These are phyloP conservation scores for Xeromyces bisporus DNA, from an alignment of 495 filamentous ascomycete genomes.

Conservation along the genomic window DNA sequence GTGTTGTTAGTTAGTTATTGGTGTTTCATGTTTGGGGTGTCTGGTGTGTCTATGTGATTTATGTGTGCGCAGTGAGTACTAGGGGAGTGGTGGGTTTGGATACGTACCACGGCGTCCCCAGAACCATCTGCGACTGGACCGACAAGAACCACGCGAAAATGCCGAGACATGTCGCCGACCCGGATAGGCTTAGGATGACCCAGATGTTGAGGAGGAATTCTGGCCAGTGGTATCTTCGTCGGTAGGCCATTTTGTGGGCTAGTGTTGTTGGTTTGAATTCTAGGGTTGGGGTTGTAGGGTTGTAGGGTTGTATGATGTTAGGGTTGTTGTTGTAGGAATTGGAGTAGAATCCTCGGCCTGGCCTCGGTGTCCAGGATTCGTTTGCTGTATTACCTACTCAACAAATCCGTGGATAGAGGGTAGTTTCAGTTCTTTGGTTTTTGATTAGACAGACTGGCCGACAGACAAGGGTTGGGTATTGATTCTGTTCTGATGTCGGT, in stretches of 20 bases:
- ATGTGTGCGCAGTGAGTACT: too few relatives aligned
- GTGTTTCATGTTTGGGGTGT: neutral
- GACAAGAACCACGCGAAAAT: slow-evolving; percentile 73
- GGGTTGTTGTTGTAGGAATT: neutral
- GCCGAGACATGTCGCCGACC: slow-evolving; percentile 63
- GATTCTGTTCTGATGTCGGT: too few relatives aligned
- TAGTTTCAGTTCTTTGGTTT: too few relatives aligned
- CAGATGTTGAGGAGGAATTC: slow-evolving; percentile 83
- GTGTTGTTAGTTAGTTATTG: neutral
- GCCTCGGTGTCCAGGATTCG: too few relatives aligned
- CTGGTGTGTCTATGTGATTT: neutral
- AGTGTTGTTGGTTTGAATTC: slow-evolving; percentile 3
- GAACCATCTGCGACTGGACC: slow-evolving; percentile 52
- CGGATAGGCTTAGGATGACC: slow-evolving; percentile 73
- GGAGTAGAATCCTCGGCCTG: too few relatives aligned
- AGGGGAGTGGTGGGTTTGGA: slow-evolving; percentile 1
- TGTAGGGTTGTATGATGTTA: neutral
- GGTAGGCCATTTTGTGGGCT: slow-evolving; percentile 3
- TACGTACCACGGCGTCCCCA: slow-evolving; percentile 68
- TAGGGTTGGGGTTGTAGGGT: slow-evolving; percentile 1
- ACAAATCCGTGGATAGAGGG: too few relatives aligned
- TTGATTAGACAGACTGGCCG: too few relatives aligned
- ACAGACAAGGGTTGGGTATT: too few relatives aligned
- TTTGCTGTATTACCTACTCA: too few relatives aligned
- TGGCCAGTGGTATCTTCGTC: slow-evolving; percentile 82